These are phyloP conservation scores for Pseudoperonospora humuli DNA, from an alignment of 352 stramenopile genomes.

Conservation along the genomic window DNA sequence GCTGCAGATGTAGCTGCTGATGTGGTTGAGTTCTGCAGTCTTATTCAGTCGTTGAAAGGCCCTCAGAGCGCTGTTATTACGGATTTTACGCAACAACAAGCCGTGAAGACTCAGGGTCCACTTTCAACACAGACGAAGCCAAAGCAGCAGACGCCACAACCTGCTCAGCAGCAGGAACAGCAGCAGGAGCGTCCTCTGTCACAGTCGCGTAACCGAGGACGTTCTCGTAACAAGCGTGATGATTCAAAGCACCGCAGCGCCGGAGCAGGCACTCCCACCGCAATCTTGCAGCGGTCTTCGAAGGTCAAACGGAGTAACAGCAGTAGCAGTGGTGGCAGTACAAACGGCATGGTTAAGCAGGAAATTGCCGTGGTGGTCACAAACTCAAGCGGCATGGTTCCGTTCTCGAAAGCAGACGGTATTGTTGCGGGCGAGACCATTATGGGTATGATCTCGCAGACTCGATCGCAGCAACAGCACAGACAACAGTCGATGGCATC, in stretches of 20 bases:
- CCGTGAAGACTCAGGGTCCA: constrained; percentile 10
- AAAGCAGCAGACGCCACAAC: constrained; percentile 31
- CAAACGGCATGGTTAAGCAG: constrained; percentile 20
- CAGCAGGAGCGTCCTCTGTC: constrained; percentile 17
- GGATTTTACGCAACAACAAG: constrained; percentile 15
- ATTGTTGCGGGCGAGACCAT: constrained; percentile 77
- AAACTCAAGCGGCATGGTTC: constrained; percentile 37
- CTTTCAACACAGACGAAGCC: constrained; percentile 19
- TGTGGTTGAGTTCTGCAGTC: constrained; percentile 23
- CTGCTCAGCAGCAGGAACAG: constrained; percentile 25
- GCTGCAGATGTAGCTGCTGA: constrained; percentile 3
- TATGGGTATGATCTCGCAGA: constrained; percentile 73
- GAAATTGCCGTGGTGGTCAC: constrained; percentile 8
- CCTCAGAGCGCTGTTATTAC: constrained; percentile 16
- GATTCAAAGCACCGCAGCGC: constrained; percentile 34
- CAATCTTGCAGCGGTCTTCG: constrained; percentile 58
- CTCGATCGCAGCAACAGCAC: constrained; percentile 29
- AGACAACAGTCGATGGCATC: constrained; percentile 14
- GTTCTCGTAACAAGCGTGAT: constrained; percentile 48
- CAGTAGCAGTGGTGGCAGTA: constrained; percentile 23
- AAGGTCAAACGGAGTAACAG: constrained; percentile 26
- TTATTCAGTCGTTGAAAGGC: constrained; percentile 57
- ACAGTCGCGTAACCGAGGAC: constrained; percentile 34
- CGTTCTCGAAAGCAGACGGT: constrained; percentile 70
- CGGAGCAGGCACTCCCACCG: constrained; percentile 27